Evolutionary conservation across 2,329 filamentous ascomycete genomes (phyloP).

Genomic region (Balansia obtecta): DNA sequence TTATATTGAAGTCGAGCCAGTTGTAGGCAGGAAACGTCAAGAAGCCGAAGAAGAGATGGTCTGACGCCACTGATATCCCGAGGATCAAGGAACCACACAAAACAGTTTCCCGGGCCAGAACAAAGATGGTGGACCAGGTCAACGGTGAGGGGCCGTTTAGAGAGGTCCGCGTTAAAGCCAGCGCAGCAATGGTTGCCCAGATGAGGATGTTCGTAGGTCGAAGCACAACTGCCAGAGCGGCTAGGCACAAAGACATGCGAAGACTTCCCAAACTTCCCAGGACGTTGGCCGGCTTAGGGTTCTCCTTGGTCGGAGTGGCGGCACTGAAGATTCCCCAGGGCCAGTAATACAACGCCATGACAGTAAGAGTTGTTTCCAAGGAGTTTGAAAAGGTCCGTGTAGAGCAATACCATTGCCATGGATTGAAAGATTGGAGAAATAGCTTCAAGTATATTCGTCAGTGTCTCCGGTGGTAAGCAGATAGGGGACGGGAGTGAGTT

Average conservation of each 20-base stretch:
- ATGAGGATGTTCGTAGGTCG: constrained; percentile 83
- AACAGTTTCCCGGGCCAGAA: constrained; percentile 50
- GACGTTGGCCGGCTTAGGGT: constrained; percentile 19
- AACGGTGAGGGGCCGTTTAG: constrained; percentile 27
- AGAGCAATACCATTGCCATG: constrained; percentile 96
- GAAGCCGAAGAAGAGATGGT: constrained; percentile 66
- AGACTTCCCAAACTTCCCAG: constrained; percentile 18
- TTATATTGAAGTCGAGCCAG: constrained; percentile 84
- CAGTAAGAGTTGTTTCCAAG: constrained; percentile 78
- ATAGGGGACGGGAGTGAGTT: neutral
- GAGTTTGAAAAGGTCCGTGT: constrained; percentile 91
- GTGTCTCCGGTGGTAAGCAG: neutral
- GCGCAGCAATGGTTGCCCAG: constrained; percentile 54
- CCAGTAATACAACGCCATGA: constrained; percentile 69
- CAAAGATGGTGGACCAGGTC: constrained; percentile 28
- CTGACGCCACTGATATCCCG: constrained; percentile 50
- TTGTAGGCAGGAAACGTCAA: constrained; percentile 85
- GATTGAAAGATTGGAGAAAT: constrained; percentile 23
- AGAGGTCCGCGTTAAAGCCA: constrained; percentile 30
- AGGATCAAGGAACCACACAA: constrained; percentile 53
- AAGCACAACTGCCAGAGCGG: constrained; percentile 71
- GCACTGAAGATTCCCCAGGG: constrained; percentile 62
- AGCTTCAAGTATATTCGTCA: constrained; percentile 14
- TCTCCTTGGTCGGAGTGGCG: constrained; percentile 25
- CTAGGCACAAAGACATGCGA: constrained; percentile 56